Conservation (phyloP, 495 filamentous ascomycete genomes). For the Platismatia glauca region DNA sequence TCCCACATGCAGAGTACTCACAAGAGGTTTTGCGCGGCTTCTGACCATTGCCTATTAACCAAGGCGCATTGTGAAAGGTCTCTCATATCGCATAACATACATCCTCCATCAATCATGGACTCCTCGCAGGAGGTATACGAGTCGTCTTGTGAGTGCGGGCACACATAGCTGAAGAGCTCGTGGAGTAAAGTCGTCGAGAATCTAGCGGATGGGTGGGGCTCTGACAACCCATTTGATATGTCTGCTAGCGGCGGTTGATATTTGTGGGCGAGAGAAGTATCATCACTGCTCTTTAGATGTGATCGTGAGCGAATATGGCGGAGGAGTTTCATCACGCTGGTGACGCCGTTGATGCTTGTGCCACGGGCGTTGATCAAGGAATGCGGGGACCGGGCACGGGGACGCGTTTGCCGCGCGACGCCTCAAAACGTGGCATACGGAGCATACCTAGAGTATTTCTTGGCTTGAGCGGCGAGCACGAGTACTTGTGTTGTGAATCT, state of each 20-base stretch:
- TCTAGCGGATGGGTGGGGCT: constrained; percentile 38
- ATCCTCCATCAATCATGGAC: constrained; percentile 72
- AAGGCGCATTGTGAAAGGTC: constrained; percentile 73
- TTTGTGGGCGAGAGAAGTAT: constrained; percentile 1
- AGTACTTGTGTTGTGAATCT: not conserved
- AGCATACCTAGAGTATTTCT: not conserved
- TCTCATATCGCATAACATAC: constrained; percentile 91
- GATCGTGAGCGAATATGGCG: constrained; percentile 36
- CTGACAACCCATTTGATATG: not conserved
- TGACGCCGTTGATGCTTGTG: not conserved
- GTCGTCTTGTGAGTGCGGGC: constrained; percentile 71
- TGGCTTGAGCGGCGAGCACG: not conserved
- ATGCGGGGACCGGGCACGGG: not conserved
- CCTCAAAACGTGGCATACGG: not conserved
- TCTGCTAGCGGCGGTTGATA: not conserved
- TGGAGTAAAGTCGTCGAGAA: constrained; percentile 58
- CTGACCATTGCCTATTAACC: constrained; percentile 66
- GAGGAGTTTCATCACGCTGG: constrained; percentile 36
- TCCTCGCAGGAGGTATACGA: constrained; percentile 75
- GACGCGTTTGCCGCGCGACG: constrained; percentile 5
- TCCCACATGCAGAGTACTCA: constrained; percentile 32
- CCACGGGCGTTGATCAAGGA: not conserved
- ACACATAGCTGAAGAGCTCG: constrained; percentile 70
- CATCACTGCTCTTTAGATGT: constrained; percentile 27
- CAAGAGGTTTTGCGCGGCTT: constrained; percentile 48